Evolutionary conservation across 2,329 filamentous ascomycete genomes (phyloP), one percentile per base, ranked within the genome.

Genomic region (Coleophoma cylindrospora): DNA sequence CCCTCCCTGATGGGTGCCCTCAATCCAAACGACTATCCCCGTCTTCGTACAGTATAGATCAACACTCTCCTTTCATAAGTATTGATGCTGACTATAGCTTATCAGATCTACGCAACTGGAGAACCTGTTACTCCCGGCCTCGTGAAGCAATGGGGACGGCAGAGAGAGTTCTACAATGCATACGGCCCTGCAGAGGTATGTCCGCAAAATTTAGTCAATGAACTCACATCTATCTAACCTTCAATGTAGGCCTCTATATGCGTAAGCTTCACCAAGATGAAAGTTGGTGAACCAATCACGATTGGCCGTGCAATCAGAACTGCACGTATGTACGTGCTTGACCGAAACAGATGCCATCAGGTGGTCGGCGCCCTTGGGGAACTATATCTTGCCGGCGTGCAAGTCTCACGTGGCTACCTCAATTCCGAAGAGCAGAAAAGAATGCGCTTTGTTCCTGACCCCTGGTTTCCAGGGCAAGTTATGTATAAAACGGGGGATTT

Each of bases 401-500:
- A 76, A 50, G 66, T 76, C 7, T 58, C 66, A 2, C 44, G 50
- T 1, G 73, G 72, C 3, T 77, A 76, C 54, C 55, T 75, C 12
- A 60, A 66, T 40, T 32, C 48, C n/a, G 55, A 60, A 1, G 56
- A 66, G 4, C 50, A 60, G 17, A 67, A 64, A 3, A 57, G 55
- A 2, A 57, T 61, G 2, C 60, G 64, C 51, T 69, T 69, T 37
- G 51, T 65, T 6, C 53, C 55, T 0, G 68, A 72, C 49, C 41
- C 60, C 1, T 45, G 50, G 21, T 45, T 48, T 1, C 33, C 44
- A 4, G 53, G 40, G 2, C 62, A 66, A 49, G 43, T 27, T 3
- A 74, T 70, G 63, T 73, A 72, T 51, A 54, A 59, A 22, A 75
- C 72, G 0, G 73, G 74, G 5, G 74, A 76, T 53, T 49, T 58